Evolutionary conservation across 1,284 basidiomycete species (phyloP), one percentile per base, ranked within the genome.

Genomic region (Sanghuangporus sanghuang): DNA sequence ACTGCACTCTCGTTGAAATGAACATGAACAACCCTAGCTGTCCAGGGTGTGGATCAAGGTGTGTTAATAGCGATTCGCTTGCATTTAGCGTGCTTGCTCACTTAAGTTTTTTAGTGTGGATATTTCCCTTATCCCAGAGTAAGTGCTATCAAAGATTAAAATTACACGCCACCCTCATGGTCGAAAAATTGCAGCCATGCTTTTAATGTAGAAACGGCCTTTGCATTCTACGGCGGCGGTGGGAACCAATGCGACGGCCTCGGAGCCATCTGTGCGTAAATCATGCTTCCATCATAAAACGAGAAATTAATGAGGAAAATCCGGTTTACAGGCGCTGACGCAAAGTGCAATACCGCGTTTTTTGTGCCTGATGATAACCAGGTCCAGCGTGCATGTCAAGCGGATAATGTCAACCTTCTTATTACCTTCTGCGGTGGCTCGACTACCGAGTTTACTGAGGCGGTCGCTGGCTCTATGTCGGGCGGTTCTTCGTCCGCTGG

Each of bases 111-210:
- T 38, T 6, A 76, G 74, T 48, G 68, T 71, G n/a, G 81, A 81
- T 64, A 71, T 81, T 54, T 79, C 78, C 63, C 71, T 82, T 67
- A 81, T 81, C 52, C 0, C 67, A 0, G 77, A 78, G 78, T 80
- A 63, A 67, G 79, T 16, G 12, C 5, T 35, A 21, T 14, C 44
- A 46, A 2, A 7, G 7, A 6, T n/a, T 16, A n/a, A 46, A 16
- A n/a, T n/a, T 2, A n/a, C 14, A 46, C 44, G 27, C 27, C 27
- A 32, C 5, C 5, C 27, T 32, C 21, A 46, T n/a, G 16, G 16
- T 18, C 7, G n/a, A 46, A n/a, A n/a, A 48, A 8, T 44, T 9
- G 16, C 59, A 76, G 74, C 12, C 76, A 78, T 64, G 69, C 68
- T 4, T 73, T 73, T 67, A 73, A 72, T 64, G 75, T 76, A 32